Evolutionary conservation across 2,329 filamentous ascomycete species (phyloP).

Genomic region (Endothia cerciana): DNA sequence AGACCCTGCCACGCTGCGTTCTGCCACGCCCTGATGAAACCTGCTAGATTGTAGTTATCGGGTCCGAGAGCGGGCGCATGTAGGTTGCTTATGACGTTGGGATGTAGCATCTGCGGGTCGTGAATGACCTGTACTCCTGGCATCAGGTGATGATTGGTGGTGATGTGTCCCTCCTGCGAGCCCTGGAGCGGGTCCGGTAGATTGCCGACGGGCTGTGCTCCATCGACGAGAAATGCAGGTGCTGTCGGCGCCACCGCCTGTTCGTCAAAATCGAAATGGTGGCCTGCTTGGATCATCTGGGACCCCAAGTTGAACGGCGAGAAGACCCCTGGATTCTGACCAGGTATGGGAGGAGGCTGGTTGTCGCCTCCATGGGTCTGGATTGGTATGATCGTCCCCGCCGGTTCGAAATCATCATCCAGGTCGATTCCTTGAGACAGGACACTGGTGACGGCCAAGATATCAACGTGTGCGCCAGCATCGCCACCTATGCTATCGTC

Average conservation of each 20-base stretch:
- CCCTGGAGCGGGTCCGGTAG: background rate
- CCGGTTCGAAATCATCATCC: slow-evolving; percentile 27
- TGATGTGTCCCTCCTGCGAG: background rate
- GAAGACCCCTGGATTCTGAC: background rate
- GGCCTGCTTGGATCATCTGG: background rate
- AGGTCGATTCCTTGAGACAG: slow-evolving; percentile 33
- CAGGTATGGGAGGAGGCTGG: background rate
- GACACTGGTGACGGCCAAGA: slow-evolving; percentile 29
- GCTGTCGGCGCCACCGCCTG: background rate
- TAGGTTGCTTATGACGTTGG: slow-evolving; percentile 39
- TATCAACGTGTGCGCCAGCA: slow-evolving; percentile 32
- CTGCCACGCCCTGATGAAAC: slow-evolving; percentile 57
- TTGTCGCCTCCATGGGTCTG: slow-evolving; percentile 10
- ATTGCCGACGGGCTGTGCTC: background rate
- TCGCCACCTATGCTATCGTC: slow-evolving; percentile 34
- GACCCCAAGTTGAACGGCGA: background rate
- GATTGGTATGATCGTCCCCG: slow-evolving; percentile 5
- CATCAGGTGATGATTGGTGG: background rate
- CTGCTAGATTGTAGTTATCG: slow-evolving; percentile 52
- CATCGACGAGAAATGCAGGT: background rate
- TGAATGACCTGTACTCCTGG: slow-evolving; percentile 3
- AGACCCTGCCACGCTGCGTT: slow-evolving; percentile 34
- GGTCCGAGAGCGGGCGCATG: slow-evolving; percentile 47
- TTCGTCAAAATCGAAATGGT: background rate
- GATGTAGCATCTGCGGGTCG: slow-evolving; percentile 32